phyloP scores from a whole-genome alignment of 2,329 filamentous ascomycete genomes.

The Cadophora malorum region DNA sequence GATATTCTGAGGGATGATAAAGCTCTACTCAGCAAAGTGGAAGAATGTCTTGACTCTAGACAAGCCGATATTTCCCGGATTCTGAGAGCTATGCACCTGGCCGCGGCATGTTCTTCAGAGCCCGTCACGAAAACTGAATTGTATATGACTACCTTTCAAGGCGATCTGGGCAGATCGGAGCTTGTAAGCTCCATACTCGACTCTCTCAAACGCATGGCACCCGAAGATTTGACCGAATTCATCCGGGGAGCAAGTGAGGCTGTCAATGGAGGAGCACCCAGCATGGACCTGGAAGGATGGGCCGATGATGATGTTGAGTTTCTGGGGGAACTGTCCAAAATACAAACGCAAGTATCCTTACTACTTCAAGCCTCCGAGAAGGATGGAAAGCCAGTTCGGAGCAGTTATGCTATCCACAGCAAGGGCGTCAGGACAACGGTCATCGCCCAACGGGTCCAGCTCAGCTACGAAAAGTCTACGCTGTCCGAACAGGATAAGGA shows the following conservation, averaged over 20 bases:
- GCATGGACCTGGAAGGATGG: conserved; percentile 41
- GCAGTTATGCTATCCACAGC: conserved; percentile 75
- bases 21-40: conserved; percentile 55
- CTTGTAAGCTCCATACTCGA: conserved; percentile 53
- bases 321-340: conserved; percentile 31
- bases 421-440: conserved; percentile 78
- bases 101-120: conserved; percentile 44
- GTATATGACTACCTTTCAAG: conserved; percentile 66
- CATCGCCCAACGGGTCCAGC: conserved; percentile 80
- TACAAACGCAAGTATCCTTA: conserved; percentile 54
- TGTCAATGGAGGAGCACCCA: conserved; percentile 34
- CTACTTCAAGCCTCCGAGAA: conserved; percentile 55
- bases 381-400: conserved; percentile 64
- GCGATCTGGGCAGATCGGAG: conserved; percentile 58
- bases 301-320: conserved; percentile 40
- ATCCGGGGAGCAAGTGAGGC: conserved; percentile 51
- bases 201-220: conserved; percentile 65
- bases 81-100: conserved; percentile 56
- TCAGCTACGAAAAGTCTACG: conserved; percentile 75
- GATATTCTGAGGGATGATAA: conserved; percentile 65
- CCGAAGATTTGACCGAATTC: conserved; percentile 54
- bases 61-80: conserved; percentile 51
- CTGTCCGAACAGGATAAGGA: conserved; percentile 74
- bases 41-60: conserved; percentile 45
- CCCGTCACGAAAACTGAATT: conserved; percentile 50